Conservation (phyloP, 139 green algal genomes). For the Dunaliella primolecta region DNA sequence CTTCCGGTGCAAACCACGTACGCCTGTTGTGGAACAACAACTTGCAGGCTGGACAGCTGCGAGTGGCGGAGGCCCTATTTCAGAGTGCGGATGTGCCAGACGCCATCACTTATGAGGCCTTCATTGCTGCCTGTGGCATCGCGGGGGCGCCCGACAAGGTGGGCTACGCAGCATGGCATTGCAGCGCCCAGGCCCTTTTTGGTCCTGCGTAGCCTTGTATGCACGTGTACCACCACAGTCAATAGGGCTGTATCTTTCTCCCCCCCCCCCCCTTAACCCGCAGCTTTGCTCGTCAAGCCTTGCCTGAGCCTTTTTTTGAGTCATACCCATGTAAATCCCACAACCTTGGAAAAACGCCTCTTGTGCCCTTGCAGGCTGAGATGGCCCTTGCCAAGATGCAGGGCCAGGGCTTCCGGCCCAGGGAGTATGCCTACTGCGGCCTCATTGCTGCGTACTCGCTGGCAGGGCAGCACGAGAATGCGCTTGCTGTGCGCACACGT, state of each 20-base stretch:
- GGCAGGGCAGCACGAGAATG: slow-evolving; percentile 52
- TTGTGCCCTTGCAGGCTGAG: slow-evolving; percentile 51
- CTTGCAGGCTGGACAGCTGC: slow-evolving; percentile 42
- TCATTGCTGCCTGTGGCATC: slow-evolving; percentile 77
- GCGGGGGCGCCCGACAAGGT: slow-evolving; percentile 41
- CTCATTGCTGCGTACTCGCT: slow-evolving; percentile 72
- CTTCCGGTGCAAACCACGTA: too few relatives aligned
- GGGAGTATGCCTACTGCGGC: slow-evolving; percentile 79
- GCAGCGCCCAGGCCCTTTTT: too few relatives aligned
- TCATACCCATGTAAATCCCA: too few relatives aligned
- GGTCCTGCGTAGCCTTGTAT: too few relatives aligned
- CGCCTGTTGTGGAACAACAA: too few relatives aligned
- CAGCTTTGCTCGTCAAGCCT: too few relatives aligned
- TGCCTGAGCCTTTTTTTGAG: too few relatives aligned
- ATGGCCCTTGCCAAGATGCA: slow-evolving; percentile 35
- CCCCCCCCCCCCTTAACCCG: too few relatives aligned
- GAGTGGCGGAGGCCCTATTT: slow-evolving; percentile 66
- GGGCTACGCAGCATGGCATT: too few relatives aligned
- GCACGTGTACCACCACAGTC: too few relatives aligned
- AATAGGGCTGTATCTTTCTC: too few relatives aligned
- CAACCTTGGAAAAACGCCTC: too few relatives aligned
- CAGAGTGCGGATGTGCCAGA: slow-evolving; percentile 41
- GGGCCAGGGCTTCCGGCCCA: slow-evolving; percentile 32
- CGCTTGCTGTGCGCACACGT: slow-evolving; percentile 35
- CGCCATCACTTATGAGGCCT: slow-evolving; percentile 67